phyloP scores from a whole-genome alignment of 78 protist species.

The Dictyostelium discoideum region DNA sequence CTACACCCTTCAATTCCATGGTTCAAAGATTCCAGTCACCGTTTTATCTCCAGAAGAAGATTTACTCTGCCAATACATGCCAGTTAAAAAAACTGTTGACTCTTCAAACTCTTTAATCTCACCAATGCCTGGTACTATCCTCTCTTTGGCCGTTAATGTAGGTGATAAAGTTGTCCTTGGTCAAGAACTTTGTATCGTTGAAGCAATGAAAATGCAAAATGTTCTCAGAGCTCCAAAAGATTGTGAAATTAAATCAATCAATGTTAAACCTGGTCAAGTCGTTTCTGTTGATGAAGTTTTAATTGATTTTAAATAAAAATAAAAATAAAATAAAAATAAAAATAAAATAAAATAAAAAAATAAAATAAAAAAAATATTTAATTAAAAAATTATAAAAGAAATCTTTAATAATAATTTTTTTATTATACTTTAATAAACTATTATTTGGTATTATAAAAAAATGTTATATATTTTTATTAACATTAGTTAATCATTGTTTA shows the following conservation, averaged over 20 bases:
- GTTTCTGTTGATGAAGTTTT: constrained; percentile 76
- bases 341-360: background rate
- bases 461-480: too few relatives aligned
- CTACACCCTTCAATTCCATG: constrained; percentile 81
- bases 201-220: constrained; percentile 99
- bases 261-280: constrained; percentile 50
- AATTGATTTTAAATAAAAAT: constrained; percentile 67
- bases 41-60: constrained; percentile 57
- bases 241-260: constrained; percentile 85
- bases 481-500: too few relatives aligned
- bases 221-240: constrained; percentile 90
- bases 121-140: constrained; percentile 94
- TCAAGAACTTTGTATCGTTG: constrained; percentile 94
- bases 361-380: too few relatives aligned
- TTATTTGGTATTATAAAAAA: too few relatives aligned
- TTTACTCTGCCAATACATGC: constrained; percentile 77
- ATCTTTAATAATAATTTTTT: too few relatives aligned
- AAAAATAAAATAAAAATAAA: background rate
- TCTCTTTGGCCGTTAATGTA: constrained; percentile 83
- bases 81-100: constrained; percentile 72
- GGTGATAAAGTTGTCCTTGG: constrained; percentile 90
- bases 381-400: too few relatives aligned
- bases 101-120: constrained; percentile 76
- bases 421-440: too few relatives aligned
- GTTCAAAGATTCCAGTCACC: constrained; percentile 55